Percentiles rank a stretch among this genome's conserved stretches.
Evolutionary conservation across 257 asterid genomes (phyloP).

Genomic region (Solanum sitiens): DNA sequence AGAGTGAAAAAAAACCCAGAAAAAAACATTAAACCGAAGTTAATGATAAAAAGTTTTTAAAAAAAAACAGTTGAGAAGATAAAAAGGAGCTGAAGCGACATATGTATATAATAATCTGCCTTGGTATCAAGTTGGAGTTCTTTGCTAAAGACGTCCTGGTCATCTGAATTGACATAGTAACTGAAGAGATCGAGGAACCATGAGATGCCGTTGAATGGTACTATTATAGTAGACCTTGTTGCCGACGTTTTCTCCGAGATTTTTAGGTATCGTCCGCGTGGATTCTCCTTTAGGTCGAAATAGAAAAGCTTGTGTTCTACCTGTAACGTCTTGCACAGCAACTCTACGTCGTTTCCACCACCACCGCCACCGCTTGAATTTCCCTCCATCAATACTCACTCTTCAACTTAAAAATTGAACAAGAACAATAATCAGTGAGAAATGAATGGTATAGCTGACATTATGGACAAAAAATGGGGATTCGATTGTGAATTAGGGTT

Average conservation of each 20-base stretch:
- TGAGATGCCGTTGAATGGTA: slow-evolving; percentile 82
- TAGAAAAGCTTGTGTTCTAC: slow-evolving; percentile 96
- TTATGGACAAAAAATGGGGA: background rate
- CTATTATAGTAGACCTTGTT: slow-evolving; percentile 91
- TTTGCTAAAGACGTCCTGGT: slow-evolving; percentile 75
- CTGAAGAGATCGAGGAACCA: slow-evolving; percentile 98
- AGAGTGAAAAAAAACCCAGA: background rate
- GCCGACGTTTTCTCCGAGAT: slow-evolving; percentile 97
- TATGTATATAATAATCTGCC: slow-evolving; percentile 23
- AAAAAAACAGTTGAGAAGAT: background rate
- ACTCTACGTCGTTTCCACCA: slow-evolving; percentile 56
- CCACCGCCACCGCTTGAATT: slow-evolving; percentile 40
- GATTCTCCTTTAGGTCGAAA: slow-evolving; percentile 97
- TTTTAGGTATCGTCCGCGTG: slow-evolving; percentile 88
- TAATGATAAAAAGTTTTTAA: background rate
- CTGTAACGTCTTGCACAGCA: slow-evolving; percentile 83
- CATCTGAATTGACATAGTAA: slow-evolving; percentile 81
- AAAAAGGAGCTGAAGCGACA: background rate
- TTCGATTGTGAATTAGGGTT: background rate
- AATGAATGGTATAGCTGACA: background rate
- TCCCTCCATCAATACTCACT: slow-evolving; percentile 46
- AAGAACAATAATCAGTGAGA: background rate
- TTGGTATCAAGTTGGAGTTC: slow-evolving; percentile 93
- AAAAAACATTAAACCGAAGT: background rate
- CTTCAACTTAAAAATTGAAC: background rate